Percentiles rank a stretch among this genome's conserved stretches.
phyloP scores from a whole-genome alignment of 768 basidiomycete genomes.

The Gymnopilus junonius region DNA sequence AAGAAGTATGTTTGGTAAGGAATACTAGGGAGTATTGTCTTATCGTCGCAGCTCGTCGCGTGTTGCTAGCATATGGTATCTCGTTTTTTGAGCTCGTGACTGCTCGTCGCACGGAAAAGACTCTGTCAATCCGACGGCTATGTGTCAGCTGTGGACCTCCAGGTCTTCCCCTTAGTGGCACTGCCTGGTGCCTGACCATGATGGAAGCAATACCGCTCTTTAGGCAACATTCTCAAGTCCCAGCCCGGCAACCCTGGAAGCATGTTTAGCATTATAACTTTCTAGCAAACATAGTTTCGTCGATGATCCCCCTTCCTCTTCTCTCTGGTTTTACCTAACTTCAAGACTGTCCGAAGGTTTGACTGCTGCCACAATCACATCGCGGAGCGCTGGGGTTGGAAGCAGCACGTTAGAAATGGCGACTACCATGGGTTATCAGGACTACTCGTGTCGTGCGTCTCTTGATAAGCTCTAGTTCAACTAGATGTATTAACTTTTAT shows the following conservation, averaged over 20 bases:
- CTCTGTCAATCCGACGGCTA: not conserved
- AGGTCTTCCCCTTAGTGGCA: not conserved
- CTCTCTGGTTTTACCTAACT: not conserved
- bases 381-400: not conserved
- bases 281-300: not conserved
- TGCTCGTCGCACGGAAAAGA: not conserved
- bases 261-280: not conserved
- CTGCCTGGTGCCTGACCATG: not conserved
- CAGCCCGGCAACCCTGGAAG: not conserved
- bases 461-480: not conserved
- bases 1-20: not conserved
- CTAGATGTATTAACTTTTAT: not conserved
- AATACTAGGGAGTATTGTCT: not conserved
- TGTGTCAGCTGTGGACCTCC: not conserved
- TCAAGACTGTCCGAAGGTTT: not conserved
- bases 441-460: slow-evolving; percentile 8
- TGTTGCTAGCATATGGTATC: not conserved
- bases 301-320: not conserved
- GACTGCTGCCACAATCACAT: not conserved
- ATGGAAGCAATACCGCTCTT: not conserved
- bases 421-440: not conserved
- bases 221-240: slow-evolving; percentile 1
- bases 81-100: not conserved
- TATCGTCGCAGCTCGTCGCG: not conserved
- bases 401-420: not conserved